Conservation (phyloP, 805 yeast genomes). For the Pichia occidentalis region DNA sequence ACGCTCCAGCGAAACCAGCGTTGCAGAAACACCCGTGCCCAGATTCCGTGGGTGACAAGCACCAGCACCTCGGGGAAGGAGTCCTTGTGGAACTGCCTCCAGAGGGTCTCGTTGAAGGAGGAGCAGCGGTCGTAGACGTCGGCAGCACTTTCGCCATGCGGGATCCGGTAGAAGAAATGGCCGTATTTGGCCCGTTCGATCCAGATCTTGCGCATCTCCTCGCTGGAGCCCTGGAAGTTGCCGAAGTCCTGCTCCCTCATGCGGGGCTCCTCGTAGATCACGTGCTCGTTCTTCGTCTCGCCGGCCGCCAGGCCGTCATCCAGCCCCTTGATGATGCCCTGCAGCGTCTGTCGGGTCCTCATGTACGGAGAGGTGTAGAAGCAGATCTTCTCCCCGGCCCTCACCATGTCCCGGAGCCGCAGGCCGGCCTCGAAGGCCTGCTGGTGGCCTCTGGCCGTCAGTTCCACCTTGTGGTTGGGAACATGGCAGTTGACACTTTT, state of each 20-base stretch:
- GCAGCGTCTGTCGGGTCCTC: slow-evolving; percentile 79
- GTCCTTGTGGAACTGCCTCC: slow-evolving; percentile 65
- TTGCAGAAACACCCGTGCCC: slow-evolving; percentile 90
- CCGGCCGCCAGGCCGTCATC: slow-evolving; percentile 26
- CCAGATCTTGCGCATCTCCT: slow-evolving; percentile 78
- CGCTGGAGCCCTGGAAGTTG: slow-evolving; percentile 73
- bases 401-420: slow-evolving; percentile 29
- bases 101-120: slow-evolving; percentile 80
- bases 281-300: background rate
- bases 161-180: slow-evolving; percentile 80
- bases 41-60: slow-evolving; percentile 87
- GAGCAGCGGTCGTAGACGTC: slow-evolving; percentile 91
- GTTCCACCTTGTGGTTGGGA: slow-evolving; percentile 74
- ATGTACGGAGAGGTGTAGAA: slow-evolving; percentile 84
- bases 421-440: slow-evolving; percentile 60
- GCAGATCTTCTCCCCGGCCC: slow-evolving; percentile 52
- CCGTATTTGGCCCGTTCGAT: slow-evolving; percentile 83
- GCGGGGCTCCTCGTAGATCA: slow-evolving; percentile 77
- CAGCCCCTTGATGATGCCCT: slow-evolving; percentile 55
- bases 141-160: slow-evolving; percentile 93
- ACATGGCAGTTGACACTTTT: slow-evolving; percentile 69
- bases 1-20: slow-evolving; percentile 93
- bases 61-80: slow-evolving; percentile 77
- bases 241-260: slow-evolving; percentile 95
- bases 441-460: slow-evolving; percentile 63